phyloP scores from a whole-genome alignment of 2,329 filamentous ascomycete species.

The Cytospora leucostoma region DNA sequence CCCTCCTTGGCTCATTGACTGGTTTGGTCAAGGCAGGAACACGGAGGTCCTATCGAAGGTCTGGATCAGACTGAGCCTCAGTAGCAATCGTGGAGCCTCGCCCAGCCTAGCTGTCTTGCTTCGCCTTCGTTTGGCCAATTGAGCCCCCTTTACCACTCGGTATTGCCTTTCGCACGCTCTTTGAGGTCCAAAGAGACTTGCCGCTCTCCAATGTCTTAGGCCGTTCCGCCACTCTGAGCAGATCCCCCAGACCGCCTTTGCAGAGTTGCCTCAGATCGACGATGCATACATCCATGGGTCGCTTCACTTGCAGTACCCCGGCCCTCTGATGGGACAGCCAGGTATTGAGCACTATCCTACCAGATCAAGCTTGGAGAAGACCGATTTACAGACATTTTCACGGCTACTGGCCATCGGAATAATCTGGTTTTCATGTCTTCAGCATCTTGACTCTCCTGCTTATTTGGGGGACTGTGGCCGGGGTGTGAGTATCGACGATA shows the following conservation, averaged over 20 bases:
- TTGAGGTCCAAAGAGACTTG: neutral
- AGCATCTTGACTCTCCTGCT: neutral
- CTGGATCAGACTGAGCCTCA: neutral
- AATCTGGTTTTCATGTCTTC: neutral
- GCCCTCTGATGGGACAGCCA: neutral
- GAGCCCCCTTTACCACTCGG: neutral
- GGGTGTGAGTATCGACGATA: neutral
- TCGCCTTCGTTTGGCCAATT: neutral
- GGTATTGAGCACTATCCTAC: neutral
- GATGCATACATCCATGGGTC: neutral
- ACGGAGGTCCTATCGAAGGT: neutral
- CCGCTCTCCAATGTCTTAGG: neutral
- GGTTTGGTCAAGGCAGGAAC: neutral
- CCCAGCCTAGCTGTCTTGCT: neutral
- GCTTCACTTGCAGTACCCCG: neutral
- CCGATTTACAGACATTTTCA: neutral
- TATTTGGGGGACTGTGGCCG: neutral
- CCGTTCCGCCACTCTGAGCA: neutral
- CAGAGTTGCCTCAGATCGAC: neutral
- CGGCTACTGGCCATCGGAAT: neutral
- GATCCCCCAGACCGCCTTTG: neutral
- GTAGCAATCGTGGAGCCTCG: neutral
- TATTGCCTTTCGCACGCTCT: neutral
- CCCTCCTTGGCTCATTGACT: neutral
- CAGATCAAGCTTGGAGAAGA: neutral